phyloP scores from a whole-genome alignment of 2,329 filamentous ascomycete genomes.

The Claviceps lovelessii region DNA sequence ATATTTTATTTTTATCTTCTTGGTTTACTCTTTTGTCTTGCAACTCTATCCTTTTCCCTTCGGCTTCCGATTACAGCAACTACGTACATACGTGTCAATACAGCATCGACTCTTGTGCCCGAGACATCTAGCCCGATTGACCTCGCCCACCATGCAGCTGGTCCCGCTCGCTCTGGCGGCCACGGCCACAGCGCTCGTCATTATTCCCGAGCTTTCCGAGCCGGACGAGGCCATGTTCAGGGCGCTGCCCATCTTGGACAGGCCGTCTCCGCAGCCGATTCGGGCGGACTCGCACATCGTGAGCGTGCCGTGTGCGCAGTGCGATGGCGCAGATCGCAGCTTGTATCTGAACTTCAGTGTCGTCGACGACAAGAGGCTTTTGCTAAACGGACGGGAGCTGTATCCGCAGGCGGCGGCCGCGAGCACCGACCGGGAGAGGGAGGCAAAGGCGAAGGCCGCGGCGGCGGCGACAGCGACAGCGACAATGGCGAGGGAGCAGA shows the following conservation, averaged over 20 bases:
- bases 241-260: conserved; percentile 21
- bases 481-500: conserved; percentile 16
- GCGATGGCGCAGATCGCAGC: conserved; percentile 30
- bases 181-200: conserved; percentile 32
- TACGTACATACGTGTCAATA: no score
- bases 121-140: background rate
- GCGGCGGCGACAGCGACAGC: no score
- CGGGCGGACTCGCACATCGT: conserved; percentile 24
- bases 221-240: conserved; percentile 29
- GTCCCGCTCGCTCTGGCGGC: conserved; percentile 20
- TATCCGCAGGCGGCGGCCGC: conserved; percentile 43
- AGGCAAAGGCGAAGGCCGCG: no score
- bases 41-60: no score
- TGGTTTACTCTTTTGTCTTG: no score
- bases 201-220: conserved; percentile 35
- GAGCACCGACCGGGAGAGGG: conserved; percentile 20
- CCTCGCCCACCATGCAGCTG: conserved; percentile 16
- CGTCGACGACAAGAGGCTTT: conserved; percentile 32
- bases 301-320: conserved; percentile 39
- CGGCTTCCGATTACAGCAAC: no score
- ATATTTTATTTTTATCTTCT: background rate
- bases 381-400: conserved; percentile 46
- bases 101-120: no score
- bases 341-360: conserved; percentile 42
- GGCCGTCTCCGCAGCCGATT: conserved; percentile 24